Evolutionary conservation across 805 yeast genomes (phyloP).

Genomic region (Yamadazyma laniorum): DNA sequence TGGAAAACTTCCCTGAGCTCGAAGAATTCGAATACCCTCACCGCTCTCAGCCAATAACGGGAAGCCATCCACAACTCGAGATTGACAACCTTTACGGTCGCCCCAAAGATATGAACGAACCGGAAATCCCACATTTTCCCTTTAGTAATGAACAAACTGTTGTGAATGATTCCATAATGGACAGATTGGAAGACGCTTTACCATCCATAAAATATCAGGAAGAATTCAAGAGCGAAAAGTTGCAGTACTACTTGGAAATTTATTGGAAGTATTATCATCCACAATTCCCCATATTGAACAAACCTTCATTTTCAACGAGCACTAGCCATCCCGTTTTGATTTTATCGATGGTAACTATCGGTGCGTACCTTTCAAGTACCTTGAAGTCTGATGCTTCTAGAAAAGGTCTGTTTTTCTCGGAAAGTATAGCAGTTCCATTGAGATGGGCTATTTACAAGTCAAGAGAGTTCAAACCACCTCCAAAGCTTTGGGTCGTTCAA

Average conservation of each 20-base stretch:
- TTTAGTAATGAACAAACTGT: slow-evolving; percentile 10
- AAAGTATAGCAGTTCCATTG: slow-evolving; percentile 52
- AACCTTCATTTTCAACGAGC: slow-evolving; percentile 51
- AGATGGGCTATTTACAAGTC: slow-evolving; percentile 66
- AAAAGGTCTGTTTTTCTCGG: slow-evolving; percentile 29
- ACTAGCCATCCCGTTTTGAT: slow-evolving; percentile 47
- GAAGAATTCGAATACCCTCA: slow-evolving; percentile 15
- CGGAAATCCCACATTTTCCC: slow-evolving; percentile 11
- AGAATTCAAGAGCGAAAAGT: slow-evolving; percentile 5
- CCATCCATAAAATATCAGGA: slow-evolving; percentile 13
- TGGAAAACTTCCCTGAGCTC: slow-evolving; percentile 10
- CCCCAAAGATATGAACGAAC: not conserved
- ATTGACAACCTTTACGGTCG: not conserved
- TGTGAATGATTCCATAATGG: slow-evolving; percentile 8
- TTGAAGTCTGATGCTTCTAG: slow-evolving; percentile 10
- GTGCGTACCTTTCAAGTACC: slow-evolving; percentile 40
- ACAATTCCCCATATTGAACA: slow-evolving; percentile 54
- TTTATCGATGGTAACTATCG: slow-evolving; percentile 53
- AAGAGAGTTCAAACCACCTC: slow-evolving; percentile 69
- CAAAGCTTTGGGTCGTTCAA: slow-evolving; percentile 70
- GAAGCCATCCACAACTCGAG: not conserved
- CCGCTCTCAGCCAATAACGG: not conserved
- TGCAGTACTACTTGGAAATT: slow-evolving; percentile 10
- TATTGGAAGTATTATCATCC: slow-evolving; percentile 60
- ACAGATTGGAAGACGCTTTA: slow-evolving; percentile 7